A percentile compares a stretch with the other conserved stretches of the same genome.
Evolutionary conservation across 306 rosid genomes (phyloP).

Genomic region (Hippophae rhamnoides): DNA sequence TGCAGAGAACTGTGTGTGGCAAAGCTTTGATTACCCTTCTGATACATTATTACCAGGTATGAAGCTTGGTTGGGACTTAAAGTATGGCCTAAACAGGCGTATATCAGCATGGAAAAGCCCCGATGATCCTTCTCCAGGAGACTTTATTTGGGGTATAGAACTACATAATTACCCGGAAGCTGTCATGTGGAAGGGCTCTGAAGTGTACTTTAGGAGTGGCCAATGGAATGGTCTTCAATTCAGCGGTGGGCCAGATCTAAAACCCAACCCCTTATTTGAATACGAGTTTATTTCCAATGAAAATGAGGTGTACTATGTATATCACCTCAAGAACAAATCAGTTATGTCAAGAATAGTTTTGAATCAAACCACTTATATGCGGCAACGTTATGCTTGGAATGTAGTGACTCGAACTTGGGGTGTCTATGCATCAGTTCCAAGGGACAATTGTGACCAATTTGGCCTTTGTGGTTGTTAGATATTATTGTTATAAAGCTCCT

Average conservation of each 20-base stretch:
- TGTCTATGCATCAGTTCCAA: neutral
- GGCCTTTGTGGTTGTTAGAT: slow-evolving; percentile 11
- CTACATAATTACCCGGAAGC: slow-evolving; percentile 4
- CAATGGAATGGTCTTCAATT: slow-evolving; percentile 15
- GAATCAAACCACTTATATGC: neutral
- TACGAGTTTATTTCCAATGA: slow-evolving; percentile 18
- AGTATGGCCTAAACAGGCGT: slow-evolving; percentile 10
- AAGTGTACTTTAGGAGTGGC: neutral
- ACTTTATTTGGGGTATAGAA: slow-evolving; percentile 10
- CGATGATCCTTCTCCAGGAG: slow-evolving; percentile 13
- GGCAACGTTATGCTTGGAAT: slow-evolving; percentile 9
- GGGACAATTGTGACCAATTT: slow-evolving; percentile 7
- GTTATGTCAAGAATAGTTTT: neutral
- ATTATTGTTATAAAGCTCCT: too few relatives aligned
- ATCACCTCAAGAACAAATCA: slow-evolving; percentile 6
- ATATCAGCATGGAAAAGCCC: slow-evolving; percentile 12
- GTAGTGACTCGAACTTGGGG: neutral
- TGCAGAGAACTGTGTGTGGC: slow-evolving; percentile 32
- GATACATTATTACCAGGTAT: slow-evolving; percentile 44
- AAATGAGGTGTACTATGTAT: slow-evolving; percentile 8
- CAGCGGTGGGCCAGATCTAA: slow-evolving; percentile 1
- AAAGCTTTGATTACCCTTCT: slow-evolving; percentile 48
- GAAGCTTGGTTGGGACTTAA: slow-evolving; percentile 47
- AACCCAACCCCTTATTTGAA: slow-evolving; percentile 17
- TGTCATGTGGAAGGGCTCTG: neutral